phyloP scores from a whole-genome alignment of 352 stramenopile species.

The Phytopythium montanum region DNA sequence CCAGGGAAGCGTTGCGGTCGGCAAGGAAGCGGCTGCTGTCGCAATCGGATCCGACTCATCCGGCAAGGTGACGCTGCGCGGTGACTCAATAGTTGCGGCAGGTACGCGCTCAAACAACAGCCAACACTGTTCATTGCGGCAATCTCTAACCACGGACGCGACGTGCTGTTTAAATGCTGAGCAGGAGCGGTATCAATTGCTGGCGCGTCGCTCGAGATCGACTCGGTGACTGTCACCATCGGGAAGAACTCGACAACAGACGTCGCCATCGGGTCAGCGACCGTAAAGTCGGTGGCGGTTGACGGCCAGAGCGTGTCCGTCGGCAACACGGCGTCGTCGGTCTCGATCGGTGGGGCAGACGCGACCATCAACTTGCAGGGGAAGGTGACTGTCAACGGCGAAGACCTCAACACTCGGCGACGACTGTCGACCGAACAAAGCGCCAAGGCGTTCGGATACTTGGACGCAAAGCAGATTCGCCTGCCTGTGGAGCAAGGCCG shows the following conservation, averaged over 20 bases:
- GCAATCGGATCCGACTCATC: slow-evolving; percentile 17
- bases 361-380: slow-evolving; percentile 35
- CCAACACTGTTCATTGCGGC: background rate
- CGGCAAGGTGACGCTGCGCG: slow-evolving; percentile 16
- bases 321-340: slow-evolving; percentile 16
- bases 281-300: slow-evolving; percentile 16
- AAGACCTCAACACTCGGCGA: slow-evolving; percentile 29
- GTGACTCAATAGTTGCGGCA: slow-evolving; percentile 13
- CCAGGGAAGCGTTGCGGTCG: slow-evolving; percentile 16
- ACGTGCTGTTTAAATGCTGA: background rate
- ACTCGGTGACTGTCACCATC: slow-evolving; percentile 25
- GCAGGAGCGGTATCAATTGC: background rate
- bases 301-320: slow-evolving; percentile 15
- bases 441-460: slow-evolving; percentile 23
- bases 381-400: slow-evolving; percentile 56
- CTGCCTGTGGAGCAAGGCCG: slow-evolving; percentile 7
- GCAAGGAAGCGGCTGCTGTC: slow-evolving; percentile 16
- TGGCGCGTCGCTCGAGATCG: slow-evolving; percentile 14
- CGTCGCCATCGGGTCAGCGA: slow-evolving; percentile 27
- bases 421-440: slow-evolving; percentile 11
- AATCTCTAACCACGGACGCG: background rate
- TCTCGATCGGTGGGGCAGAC: slow-evolving; percentile 26
- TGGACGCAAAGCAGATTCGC: slow-evolving; percentile 25
- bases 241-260: slow-evolving; percentile 29
- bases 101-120: slow-evolving; percentile 13